phyloP scores from a whole-genome alignment of 2,329 filamentous ascomycete species.

The Ilyonectria robusta region DNA sequence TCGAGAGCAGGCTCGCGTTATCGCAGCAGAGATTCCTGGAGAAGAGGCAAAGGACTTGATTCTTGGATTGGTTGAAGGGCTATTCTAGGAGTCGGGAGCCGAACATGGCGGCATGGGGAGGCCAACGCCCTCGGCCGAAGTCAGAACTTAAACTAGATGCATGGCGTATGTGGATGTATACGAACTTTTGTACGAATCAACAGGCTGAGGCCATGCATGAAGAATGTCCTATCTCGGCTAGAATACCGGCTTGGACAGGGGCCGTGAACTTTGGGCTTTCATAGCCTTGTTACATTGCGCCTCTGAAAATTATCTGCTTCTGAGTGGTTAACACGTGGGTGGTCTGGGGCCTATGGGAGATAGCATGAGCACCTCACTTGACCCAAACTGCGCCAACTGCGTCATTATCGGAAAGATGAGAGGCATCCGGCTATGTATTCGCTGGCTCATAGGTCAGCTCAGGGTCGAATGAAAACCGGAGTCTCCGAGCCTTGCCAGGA shows the following conservation, averaged over 20 bases:
- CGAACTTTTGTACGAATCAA: slow-evolving; percentile 20
- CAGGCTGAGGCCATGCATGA: slow-evolving; percentile 25
- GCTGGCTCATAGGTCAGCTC: background rate
- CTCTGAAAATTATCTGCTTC: background rate
- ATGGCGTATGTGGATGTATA: slow-evolving; percentile 16
- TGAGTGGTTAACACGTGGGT: background rate
- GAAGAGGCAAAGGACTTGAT: slow-evolving; percentile 18
- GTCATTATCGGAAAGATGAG: slow-evolving; percentile 9
- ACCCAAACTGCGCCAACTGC: slow-evolving; percentile 3
- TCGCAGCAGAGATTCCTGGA: slow-evolving; percentile 21
- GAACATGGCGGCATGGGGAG: background rate
- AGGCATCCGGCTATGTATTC: background rate
- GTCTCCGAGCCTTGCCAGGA: background rate
- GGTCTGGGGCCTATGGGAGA: background rate
- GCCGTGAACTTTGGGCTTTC: background rate
- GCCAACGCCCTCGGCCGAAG: slow-evolving; percentile 8
- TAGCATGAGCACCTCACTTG: slow-evolving; percentile 5
- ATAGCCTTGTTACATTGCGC: background rate
- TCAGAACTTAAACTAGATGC: slow-evolving; percentile 10
- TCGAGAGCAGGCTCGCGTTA: slow-evolving; percentile 29
- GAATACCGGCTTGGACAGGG: slow-evolving; percentile 8
- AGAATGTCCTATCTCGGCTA: slow-evolving; percentile 16
- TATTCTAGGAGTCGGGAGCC: slow-evolving; percentile 30
- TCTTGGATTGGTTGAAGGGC: slow-evolving; percentile 25
- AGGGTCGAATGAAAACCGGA: background rate